Percentiles rank a stretch among this genome's conserved stretches.
Evolutionary conservation across 1,139 yeast genomes (phyloP).

Genomic region (Citeromyces hawaiiensis): DNA sequence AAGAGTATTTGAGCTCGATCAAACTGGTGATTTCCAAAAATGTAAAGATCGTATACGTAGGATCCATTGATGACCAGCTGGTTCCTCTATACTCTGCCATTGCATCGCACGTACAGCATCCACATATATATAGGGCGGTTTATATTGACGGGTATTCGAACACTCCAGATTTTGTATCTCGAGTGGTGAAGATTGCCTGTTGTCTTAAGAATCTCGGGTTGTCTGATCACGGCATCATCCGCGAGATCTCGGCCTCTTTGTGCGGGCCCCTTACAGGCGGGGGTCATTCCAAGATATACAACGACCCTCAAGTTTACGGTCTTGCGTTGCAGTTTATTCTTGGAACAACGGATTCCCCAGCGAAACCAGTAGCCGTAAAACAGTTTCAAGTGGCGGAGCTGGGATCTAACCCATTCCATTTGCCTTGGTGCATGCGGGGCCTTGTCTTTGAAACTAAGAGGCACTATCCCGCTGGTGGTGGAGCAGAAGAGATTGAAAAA

Average conservation of each 20-base stretch:
- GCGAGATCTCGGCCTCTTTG: conserved; percentile 33
- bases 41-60: conserved; percentile 36
- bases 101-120: conserved; percentile 31
- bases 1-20: conserved; percentile 20
- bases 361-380: conserved; percentile 15
- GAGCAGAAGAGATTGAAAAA: conserved; percentile 22
- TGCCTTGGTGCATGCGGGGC: conserved; percentile 50
- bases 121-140: conserved; percentile 35
- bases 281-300: conserved; percentile 36
- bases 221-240: conserved; percentile 36
- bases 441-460: conserved; percentile 24
- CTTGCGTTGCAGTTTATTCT: conserved; percentile 33
- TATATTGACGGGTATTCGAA: conserved; percentile 19
- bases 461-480: conserved; percentile 7
- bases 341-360: conserved; percentile 34
- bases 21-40: conserved; percentile 21
- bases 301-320: conserved; percentile 38
- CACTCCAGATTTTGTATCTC: conserved; percentile 29
- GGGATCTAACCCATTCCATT: conserved; percentile 37
- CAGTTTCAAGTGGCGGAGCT: conserved; percentile 25
- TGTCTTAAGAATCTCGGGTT: conserved; percentile 34
- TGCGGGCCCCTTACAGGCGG: conserved; percentile 68
- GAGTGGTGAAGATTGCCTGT: conserved; percentile 31
- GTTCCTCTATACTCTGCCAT: conserved; percentile 31
- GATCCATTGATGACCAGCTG: conserved; percentile 30